Evolutionary conservation across 1,139 yeast species (phyloP), one percentile per base, ranked within the genome.

Genomic region (Yarrowia galli): DNA sequence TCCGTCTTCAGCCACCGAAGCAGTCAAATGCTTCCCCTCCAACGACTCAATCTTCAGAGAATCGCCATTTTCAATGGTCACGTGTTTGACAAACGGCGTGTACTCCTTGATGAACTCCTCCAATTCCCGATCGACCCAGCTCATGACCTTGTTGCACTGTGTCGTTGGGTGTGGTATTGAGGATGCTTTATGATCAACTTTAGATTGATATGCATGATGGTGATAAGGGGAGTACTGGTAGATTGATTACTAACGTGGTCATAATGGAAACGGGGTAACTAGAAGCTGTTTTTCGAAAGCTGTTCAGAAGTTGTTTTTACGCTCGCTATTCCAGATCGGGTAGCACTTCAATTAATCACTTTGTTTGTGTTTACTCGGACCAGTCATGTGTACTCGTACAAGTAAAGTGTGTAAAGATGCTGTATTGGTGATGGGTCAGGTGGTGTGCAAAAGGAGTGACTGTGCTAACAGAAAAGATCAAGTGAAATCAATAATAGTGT

Each of bases 91-190:
- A 32, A 58, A 58, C 18, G 64, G 40, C 18, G 40, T 28, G 51
- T 58, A 58, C 32, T 58, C 64, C 32, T 43, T 43, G 51, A 43
- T 13, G 18, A 58, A 58, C 16, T 42, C 64, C 35, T 58, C 64
- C 51, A 58, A 15, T 12, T 58, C 64, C 16, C 46, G 32, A n/a
- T 58, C 28, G 64, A 43, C 32, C 64, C 64, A 58, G 42, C 51
- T 6, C 64, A 58, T 56, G 58, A 9, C 16, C 16, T 16, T 22
- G 28, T 16, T 4, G 43, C n/a, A 12, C 35, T n/a, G 46, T 20
- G 23, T 18, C 38, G 40, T 35, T 35, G 36, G 15, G 12, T 10
- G 36, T 10, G 16, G 23, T 43, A 1, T 3, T 13, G 53, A 6
- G n/a, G 53, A 25, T 20, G 43, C 32, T 22, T 16, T 10, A 12